phyloP scores from a whole-genome alignment of 2,329 filamentous ascomycete species.

The Amauroascus verrucosus region DNA sequence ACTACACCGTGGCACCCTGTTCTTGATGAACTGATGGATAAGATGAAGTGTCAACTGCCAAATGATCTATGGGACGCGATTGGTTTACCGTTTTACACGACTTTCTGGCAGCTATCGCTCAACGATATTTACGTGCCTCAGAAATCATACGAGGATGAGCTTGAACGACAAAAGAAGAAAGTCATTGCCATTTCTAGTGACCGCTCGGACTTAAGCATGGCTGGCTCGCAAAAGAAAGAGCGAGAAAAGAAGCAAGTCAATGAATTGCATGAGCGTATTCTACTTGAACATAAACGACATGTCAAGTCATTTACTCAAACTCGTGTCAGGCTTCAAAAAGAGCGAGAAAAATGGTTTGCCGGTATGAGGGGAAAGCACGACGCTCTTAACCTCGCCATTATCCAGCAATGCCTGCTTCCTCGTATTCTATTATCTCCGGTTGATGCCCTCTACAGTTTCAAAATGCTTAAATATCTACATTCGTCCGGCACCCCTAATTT shows the following conservation, averaged over 20 bases:
- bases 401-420: slow-evolving; percentile 89
- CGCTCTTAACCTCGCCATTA: slow-evolving; percentile 60
- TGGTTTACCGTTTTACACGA: slow-evolving; percentile 71
- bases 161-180: slow-evolving; percentile 56
- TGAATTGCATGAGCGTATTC: slow-evolving; percentile 57
- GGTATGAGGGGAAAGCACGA: slow-evolving; percentile 54
- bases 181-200: slow-evolving; percentile 59
- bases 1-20: slow-evolving; percentile 54
- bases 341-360: slow-evolving; percentile 70
- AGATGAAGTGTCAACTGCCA: slow-evolving; percentile 53
- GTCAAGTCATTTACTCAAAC: slow-evolving; percentile 57
- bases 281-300: slow-evolving; percentile 63
- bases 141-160: slow-evolving; percentile 67
- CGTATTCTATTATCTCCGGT: slow-evolving; percentile 71
- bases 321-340: slow-evolving; percentile 59
- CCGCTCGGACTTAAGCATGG: slow-evolving; percentile 60
- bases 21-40: slow-evolving; percentile 62
- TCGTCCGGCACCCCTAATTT: slow-evolving; percentile 76
- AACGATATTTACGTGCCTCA: slow-evolving; percentile 70
- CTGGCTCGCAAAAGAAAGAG: slow-evolving; percentile 56
- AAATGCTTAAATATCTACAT: slow-evolving; percentile 79
- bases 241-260: slow-evolving; percentile 59
- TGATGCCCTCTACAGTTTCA: slow-evolving; percentile 82
- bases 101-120: slow-evolving; percentile 84
- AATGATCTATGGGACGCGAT: slow-evolving; percentile 58